Conservation (phyloP, 192 early-diverging fungal species). For the Entomortierella parvispora region DNA sequence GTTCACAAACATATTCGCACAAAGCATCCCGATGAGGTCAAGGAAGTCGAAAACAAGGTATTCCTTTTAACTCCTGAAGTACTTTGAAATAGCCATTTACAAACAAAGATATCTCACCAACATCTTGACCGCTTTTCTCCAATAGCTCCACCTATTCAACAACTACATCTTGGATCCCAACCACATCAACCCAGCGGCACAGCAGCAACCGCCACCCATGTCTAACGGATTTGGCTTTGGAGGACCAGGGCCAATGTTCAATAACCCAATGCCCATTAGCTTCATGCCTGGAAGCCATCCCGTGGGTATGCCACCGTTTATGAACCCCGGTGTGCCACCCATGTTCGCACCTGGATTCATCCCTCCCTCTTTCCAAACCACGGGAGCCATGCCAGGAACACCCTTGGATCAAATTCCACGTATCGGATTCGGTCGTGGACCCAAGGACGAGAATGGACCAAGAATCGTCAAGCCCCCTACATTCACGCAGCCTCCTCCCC, state of each 20-base stretch:
- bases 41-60: slow-evolving; percentile 68
- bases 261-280: slow-evolving; percentile 45
- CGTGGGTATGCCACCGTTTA: slow-evolving; percentile 39
- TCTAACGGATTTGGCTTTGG: slow-evolving; percentile 31
- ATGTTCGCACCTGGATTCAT: slow-evolving; percentile 44
- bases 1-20: slow-evolving; percentile 92
- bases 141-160: slow-evolving; percentile 79
- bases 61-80: neutral
- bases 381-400: slow-evolving; percentile 56
- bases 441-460: slow-evolving; percentile 23
- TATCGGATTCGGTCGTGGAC: slow-evolving; percentile 60
- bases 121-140: neutral
- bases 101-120: neutral
- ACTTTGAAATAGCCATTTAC: neutral
- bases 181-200: slow-evolving; percentile 66
- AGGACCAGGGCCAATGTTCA: slow-evolving; percentile 31
- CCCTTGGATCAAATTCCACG: slow-evolving; percentile 68
- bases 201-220: slow-evolving; percentile 37
- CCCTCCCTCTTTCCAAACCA: slow-evolving; percentile 41
- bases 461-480: slow-evolving; percentile 11
- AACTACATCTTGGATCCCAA: slow-evolving; percentile 90
- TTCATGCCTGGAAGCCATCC: slow-evolving; percentile 51
- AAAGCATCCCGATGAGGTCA: slow-evolving; percentile 86
- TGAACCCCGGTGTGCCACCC: slow-evolving; percentile 28
- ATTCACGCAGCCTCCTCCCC: slow-evolving; percentile 18